phyloP scores from a whole-genome alignment of 2,329 filamentous ascomycete genomes.

The Fusarium pseudoanthophilum region DNA sequence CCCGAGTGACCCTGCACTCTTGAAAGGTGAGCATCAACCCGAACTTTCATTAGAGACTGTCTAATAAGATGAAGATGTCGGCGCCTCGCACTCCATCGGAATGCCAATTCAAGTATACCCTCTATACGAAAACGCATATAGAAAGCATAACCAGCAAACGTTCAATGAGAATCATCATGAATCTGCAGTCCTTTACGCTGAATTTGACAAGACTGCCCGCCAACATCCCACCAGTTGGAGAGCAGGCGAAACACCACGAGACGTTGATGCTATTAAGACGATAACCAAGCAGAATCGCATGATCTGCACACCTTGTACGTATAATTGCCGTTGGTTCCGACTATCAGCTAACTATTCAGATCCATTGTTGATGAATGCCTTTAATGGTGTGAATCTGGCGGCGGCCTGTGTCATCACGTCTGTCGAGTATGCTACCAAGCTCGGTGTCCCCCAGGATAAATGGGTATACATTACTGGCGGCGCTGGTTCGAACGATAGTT shows the following conservation, averaged over 20 bases:
- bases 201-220: conserved; percentile 68
- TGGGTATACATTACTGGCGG: conserved; percentile 74
- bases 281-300: conserved; percentile 69
- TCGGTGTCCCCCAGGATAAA: conserved; percentile 64
- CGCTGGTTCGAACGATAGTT: conserved; percentile 67
- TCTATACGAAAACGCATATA: conserved; percentile 72
- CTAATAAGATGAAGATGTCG: conserved; percentile 57
- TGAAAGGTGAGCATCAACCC: conserved; percentile 25
- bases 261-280: conserved; percentile 62
- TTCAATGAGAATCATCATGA: conserved; percentile 66
- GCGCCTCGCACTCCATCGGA: conserved; percentile 67
- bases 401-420: conserved; percentile 70
- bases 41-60: rapidly evolving
- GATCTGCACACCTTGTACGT: conserved; percentile 74
- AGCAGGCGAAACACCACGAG: conserved; percentile 58
- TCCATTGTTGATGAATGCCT: conserved; percentile 76
- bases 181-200: conserved; percentile 68
- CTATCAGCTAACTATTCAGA: conserved; percentile 53
- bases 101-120: conserved; percentile 75
- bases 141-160: conserved; percentile 66
- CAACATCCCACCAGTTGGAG: conserved; percentile 67
- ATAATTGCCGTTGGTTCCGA: rapidly evolving
- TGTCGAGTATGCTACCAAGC: conserved; percentile 60
- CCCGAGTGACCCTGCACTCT: conserved; percentile 59
- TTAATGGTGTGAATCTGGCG: conserved; percentile 74